Evolutionary conservation across 805 yeast species (phyloP).

Genomic region (Kuraishia ogatae): DNA sequence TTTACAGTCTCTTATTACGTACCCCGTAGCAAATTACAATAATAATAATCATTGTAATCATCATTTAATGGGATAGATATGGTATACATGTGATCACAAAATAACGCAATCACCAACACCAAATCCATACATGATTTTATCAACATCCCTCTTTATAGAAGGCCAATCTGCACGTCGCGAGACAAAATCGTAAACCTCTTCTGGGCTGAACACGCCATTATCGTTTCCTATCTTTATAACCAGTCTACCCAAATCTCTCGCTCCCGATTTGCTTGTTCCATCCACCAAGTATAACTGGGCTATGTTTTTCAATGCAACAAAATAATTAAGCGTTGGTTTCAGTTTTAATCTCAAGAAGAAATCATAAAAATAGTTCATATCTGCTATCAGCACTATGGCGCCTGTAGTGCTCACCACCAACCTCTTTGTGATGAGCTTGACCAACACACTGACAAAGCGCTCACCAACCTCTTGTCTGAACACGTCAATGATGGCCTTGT

Average conservation of each 20-base stretch:
- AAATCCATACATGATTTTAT: conserved; percentile 90
- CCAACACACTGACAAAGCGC: conserved; percentile 67
- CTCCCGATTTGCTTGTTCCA: conserved; percentile 50
- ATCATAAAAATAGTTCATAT: conserved; percentile 68
- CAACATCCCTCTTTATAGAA: conserved; percentile 67
- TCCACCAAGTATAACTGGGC: conserved; percentile 73
- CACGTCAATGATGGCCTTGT: conserved; percentile 79
- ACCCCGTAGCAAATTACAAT: too few species aligned
- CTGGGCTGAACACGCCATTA: conserved; percentile 84
- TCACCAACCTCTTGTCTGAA: conserved; percentile 93
- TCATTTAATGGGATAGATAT: too few species aligned
- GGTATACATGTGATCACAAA: too few species aligned
- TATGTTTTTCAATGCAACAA: conserved; percentile 74
- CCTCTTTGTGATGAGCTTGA: conserved; percentile 67
- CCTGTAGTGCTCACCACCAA: conserved; percentile 68
- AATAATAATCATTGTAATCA: too few species aligned
- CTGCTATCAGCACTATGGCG: conserved; percentile 74
- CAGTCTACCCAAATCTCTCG: conserved; percentile 76
- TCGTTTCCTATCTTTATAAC: conserved; percentile 79
- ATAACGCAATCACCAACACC: conserved; percentile 32
- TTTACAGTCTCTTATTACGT: too few species aligned
- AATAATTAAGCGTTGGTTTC: conserved; percentile 64
- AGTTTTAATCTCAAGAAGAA: conserved; percentile 58
- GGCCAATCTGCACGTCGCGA: conserved; percentile 86
- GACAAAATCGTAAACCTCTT: conserved; percentile 89